Percentiles rank a stretch among this genome's conserved stretches.
Conservation (phyloP, 495 filamentous ascomycete genomes). For the Delitschia confertaspora region DNA sequence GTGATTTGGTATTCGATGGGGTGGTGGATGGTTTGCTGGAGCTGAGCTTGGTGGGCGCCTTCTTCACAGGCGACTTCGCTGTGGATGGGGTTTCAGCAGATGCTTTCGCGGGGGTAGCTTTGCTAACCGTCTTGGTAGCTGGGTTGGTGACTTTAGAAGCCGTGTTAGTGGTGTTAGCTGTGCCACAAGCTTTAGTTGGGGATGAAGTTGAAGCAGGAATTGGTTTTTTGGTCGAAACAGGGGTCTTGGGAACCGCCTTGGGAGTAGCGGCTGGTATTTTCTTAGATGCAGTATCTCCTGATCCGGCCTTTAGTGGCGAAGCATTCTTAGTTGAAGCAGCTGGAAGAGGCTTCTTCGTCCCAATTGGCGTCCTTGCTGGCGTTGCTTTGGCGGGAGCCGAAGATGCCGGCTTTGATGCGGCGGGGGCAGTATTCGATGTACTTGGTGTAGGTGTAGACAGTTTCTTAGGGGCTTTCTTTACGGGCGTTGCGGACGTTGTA, state of each 20-base stretch:
- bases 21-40: slow-evolving; percentile 10
- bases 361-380: slow-evolving; percentile 1
- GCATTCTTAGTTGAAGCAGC: slow-evolving; percentile 2
- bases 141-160: neutral
- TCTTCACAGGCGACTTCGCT: slow-evolving; percentile 12
- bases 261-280: slow-evolving; percentile 2
- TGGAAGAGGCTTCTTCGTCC: slow-evolving; percentile 7
- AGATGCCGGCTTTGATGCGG: neutral
- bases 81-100: neutral
- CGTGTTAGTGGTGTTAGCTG: neutral
- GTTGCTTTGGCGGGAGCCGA: neutral
- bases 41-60: neutral
- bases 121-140: neutral
- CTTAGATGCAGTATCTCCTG: slow-evolving; percentile 1
- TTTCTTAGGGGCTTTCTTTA: neutral
- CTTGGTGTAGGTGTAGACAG: neutral
- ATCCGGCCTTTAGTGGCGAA: neutral
- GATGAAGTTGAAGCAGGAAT: slow-evolving; percentile 5
- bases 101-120: slow-evolving; percentile 5
- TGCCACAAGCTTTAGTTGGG: neutral
- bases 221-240: slow-evolving; percentile 2
- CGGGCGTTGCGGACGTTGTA: neutral
- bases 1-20: slow-evolving; percentile 16
- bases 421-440: neutral
- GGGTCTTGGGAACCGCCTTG: slow-evolving; percentile 1